These are phyloP conservation scores for Oryza longistaminata DNA, from an alignment of 176 grass and related monocot species.

Conservation along the genomic window DNA sequence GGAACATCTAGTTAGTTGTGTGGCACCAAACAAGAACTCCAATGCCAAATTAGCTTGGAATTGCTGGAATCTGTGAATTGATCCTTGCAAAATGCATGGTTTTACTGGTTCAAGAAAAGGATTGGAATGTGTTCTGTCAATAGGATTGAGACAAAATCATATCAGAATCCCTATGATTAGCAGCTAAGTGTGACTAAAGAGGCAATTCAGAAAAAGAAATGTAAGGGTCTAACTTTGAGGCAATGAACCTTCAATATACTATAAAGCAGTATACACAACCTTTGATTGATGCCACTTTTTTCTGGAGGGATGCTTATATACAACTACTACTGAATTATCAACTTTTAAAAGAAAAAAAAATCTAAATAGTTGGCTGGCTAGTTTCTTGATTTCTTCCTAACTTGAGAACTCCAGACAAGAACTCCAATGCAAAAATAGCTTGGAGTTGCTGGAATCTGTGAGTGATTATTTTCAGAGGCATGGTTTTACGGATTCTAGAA, in stretches of 20 bases:
- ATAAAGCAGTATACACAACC: not conserved
- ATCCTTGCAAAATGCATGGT: not conserved
- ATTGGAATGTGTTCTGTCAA: not conserved
- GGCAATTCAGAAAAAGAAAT: constrained; percentile 21
- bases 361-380: not conserved
- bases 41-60: constrained; percentile 9
- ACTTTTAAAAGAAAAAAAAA: not conserved
- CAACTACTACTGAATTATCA: not conserved
- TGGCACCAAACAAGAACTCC: constrained; percentile 28
- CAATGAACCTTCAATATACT: constrained; percentile 27
- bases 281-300: not conserved
- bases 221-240: constrained; percentile 1
- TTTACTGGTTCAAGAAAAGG: constrained; percentile 25
- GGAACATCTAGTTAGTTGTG: not conserved
- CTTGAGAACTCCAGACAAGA: not conserved
- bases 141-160: not conserved
- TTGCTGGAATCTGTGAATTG: not conserved
- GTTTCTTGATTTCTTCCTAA: not conserved
- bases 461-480: not conserved
- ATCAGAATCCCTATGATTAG: constrained; percentile 23
- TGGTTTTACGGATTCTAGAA: constrained; percentile 21
- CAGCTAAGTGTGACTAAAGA: constrained; percentile 6
- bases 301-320: not conserved
- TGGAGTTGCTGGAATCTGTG: not conserved
- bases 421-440: constrained; percentile 8